Base-by-base conservation (phyloP, 2,329 filamentous ascomycete species). In the Bertia moriformis region DNA sequence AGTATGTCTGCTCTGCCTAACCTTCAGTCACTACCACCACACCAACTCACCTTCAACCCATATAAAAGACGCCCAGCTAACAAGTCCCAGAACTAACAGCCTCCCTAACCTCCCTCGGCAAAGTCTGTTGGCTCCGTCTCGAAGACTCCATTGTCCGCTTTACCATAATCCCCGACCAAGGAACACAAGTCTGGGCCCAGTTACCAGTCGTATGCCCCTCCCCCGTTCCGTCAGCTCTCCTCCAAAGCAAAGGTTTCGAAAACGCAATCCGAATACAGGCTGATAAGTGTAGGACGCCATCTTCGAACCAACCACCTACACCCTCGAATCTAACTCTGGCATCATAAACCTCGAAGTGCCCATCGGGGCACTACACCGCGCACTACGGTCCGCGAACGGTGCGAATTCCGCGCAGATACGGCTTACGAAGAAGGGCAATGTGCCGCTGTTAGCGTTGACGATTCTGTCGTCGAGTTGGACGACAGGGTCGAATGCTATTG, bases 331-430 rank as follows among this genome's bases (percentile, higher is more conserved):
- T 36, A 55, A 53, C n/a, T 56, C 67, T 48, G 78, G 78, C 48
- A 67, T 73, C 29, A 79, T 82, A 54, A 81, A 82, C 50, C 69
- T 82, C 38, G 76, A 82, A 60, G 69, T 82, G 4, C 75, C 77
- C 10, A 66, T 82, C 20, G 62, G 63, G 14, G 65, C 70, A 3
- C 61, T 82, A 4, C 71, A 73, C 43, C 67, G 74, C 40, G 77
- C 78, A 5, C 65, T 82, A 27, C 74, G 72, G 45, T 79, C 75
- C 19, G 76, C 76, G 17, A 57, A 68, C 33, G 65, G 69, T 39
- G 71, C 74, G 30, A 67, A 66, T 14, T 67, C 70, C 22, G 72
- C 75, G 29, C 69, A 71, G 37, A 66, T 82, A 39, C 69, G 77
- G 18, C 60, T 82, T 10, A 81, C 78, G 3, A 80, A 81, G 51